Conservation (phyloP, 306 rosid genomes). For the Vigna reflexopilosa region DNA sequence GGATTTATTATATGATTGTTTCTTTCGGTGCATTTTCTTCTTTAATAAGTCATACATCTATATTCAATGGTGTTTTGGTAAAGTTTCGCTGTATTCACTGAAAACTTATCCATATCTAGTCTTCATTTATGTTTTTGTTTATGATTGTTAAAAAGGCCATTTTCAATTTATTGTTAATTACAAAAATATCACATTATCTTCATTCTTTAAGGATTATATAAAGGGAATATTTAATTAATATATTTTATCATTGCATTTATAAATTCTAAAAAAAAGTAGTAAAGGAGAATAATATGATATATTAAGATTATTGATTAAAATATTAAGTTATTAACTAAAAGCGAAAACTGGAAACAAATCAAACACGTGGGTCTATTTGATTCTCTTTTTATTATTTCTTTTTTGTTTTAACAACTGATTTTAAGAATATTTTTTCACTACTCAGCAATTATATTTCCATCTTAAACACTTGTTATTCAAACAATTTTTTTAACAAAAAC, state of each 20-base stretch:
- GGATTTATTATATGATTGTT: neutral
- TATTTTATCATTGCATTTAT: no score
- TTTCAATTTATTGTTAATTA: neutral
- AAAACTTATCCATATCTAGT: neutral
- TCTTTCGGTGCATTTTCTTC: neutral
- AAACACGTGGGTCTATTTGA: neutral
- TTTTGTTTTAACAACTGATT: no score
- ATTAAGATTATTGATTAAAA: no score
- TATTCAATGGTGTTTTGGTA: neutral
- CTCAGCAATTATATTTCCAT: no score
- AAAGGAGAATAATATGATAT: no score
- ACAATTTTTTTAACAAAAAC: no score
- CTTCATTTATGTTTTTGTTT: neutral
- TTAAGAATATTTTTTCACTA: no score
- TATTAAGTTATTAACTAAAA: no score
- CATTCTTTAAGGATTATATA: neutral
- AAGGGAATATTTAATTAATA: no score
- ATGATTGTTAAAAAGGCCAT: neutral
- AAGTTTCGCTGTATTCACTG: neutral
- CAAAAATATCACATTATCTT: neutral
- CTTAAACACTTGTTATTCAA: no score
- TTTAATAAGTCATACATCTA: neutral
- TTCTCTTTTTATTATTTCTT: no score
- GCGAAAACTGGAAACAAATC: neutral
- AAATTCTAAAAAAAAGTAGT: no score